Evolutionary conservation across 2,329 filamentous ascomycete genomes (phyloP).

Genomic region (Fusarium sp.): DNA sequence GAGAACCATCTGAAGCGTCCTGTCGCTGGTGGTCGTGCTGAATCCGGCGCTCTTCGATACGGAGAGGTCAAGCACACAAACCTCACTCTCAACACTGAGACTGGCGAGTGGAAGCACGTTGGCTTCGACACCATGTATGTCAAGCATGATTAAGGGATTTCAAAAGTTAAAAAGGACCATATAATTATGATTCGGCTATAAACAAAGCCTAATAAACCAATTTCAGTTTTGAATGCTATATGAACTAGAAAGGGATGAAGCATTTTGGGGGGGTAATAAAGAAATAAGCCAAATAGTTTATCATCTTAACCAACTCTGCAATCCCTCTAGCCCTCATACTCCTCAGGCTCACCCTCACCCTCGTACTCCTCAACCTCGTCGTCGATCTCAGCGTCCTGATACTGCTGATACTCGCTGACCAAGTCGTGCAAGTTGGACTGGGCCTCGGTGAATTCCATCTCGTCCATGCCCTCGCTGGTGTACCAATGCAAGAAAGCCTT

Average conservation of each 20-base stretch:
- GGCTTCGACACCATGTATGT: constrained; percentile 32
- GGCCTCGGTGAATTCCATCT: constrained; percentile 99
- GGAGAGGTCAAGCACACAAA: constrained; percentile 55
- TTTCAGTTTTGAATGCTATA: constrained; percentile 34
- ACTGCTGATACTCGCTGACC: constrained; percentile 99
- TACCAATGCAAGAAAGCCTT: constrained; percentile 99
- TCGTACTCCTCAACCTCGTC: constrained; percentile 88
- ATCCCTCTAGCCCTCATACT: constrained; percentile 24
- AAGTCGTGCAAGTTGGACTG: constrained; percentile 99
- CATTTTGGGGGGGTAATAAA: constrained; percentile 24
- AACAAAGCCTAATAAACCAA: constrained; percentile 23
- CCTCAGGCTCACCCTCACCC: constrained; percentile 46
- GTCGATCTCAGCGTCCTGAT: constrained; percentile 97
- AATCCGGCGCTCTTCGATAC: constrained; percentile 68
- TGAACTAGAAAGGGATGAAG: constrained; percentile 20
- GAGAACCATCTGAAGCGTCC: constrained; percentile 67
- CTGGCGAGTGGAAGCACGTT: constrained; percentile 25
- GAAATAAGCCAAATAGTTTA: constrained; percentile 22
- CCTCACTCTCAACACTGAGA: constrained; percentile 33
- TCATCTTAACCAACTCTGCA: constrained; percentile 19
- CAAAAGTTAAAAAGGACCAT: neutral
- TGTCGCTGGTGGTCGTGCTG: constrained; percentile 57
- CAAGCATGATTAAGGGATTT: neutral
- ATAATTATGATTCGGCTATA: constrained; percentile 24
- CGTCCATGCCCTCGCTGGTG: constrained; percentile 99